Evolutionary conservation across 2,329 filamentous ascomycete genomes (phyloP).

Genomic region (Diplodia sapinea): DNA sequence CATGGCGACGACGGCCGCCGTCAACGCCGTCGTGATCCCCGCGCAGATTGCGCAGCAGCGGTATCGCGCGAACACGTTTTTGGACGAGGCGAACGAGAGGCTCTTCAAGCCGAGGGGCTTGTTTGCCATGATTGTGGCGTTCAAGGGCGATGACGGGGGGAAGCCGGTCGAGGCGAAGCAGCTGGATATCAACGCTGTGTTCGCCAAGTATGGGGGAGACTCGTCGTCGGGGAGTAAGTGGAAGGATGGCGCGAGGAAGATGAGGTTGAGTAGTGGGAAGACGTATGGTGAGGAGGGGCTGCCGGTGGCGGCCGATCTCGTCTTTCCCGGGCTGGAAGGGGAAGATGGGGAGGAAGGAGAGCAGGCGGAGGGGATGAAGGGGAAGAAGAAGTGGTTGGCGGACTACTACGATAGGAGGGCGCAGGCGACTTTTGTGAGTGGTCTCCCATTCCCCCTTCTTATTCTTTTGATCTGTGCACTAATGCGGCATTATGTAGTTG

Average conservation of each 20-base stretch:
- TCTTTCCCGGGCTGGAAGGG: constrained; percentile 48
- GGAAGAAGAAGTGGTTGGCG: constrained; percentile 49
- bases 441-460: neutral
- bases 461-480: neutral
- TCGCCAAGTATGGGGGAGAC: constrained; percentile 43
- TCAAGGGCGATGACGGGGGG: constrained; percentile 49
- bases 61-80: constrained; percentile 58
- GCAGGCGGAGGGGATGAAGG: constrained; percentile 38
- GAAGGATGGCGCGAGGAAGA: constrained; percentile 41
- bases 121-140: constrained; percentile 62
- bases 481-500: constrained; percentile 35
- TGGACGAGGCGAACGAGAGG: constrained; percentile 62
- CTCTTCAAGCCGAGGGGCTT: constrained; percentile 64
- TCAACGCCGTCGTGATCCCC: constrained; percentile 52
- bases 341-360: constrained; percentile 35
- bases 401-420: constrained; percentile 59
- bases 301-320: constrained; percentile 49
- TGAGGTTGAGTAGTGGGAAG: constrained; percentile 48
- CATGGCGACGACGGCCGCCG: constrained; percentile 52
- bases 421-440: constrained; percentile 53
- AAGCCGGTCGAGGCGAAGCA: constrained; percentile 48
- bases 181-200: constrained; percentile 47
- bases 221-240: constrained; percentile 33
- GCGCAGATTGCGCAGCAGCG: constrained; percentile 49
- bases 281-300: constrained; percentile 51